Evolutionary conservation across 768 basidiomycete species (phyloP).

Genomic region (Ramaria sp.): DNA sequence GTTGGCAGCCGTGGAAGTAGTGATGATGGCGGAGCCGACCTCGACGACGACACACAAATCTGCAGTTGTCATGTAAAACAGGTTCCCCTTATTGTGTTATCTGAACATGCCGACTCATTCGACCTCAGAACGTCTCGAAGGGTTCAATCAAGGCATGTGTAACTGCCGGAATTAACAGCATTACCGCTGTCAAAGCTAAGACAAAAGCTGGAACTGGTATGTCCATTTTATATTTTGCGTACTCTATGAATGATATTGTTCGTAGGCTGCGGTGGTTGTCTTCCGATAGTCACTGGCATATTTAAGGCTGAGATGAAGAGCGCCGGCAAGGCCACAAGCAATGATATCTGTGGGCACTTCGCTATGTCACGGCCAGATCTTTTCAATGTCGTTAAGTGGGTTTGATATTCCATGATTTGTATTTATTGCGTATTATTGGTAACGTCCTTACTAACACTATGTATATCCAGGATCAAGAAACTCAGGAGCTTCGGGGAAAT

Average conservation of each 20-base stretch:
- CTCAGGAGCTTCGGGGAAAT: slow-evolving; percentile 45
- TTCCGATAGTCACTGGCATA: slow-evolving; percentile 42
- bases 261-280: slow-evolving; percentile 55
- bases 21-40: slow-evolving; percentile 50
- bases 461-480: slow-evolving; percentile 38
- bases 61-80: slow-evolving; percentile 53
- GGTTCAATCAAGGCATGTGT: slow-evolving; percentile 42
- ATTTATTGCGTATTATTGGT: background rate
- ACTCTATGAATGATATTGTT: background rate
- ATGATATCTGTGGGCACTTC: slow-evolving; percentile 58
- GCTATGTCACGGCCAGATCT: slow-evolving; percentile 53
- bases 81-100: background rate
- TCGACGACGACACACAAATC: slow-evolving; percentile 63
- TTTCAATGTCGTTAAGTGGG: slow-evolving; percentile 46
- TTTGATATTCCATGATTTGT: background rate
- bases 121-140: slow-evolving; percentile 50
- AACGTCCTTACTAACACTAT: background rate
- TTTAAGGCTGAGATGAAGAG: slow-evolving; percentile 58
- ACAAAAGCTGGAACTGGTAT: slow-evolving; percentile 55
- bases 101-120: background rate
- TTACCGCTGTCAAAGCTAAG: slow-evolving; percentile 48
- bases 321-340: slow-evolving; percentile 46
- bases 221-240: background rate
- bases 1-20: slow-evolving; percentile 39
- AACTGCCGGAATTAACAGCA: slow-evolving; percentile 33